Base-by-base conservation (phyloP, 2,329 filamentous ascomycete species). In the Apiospora pterosperma region DNA sequence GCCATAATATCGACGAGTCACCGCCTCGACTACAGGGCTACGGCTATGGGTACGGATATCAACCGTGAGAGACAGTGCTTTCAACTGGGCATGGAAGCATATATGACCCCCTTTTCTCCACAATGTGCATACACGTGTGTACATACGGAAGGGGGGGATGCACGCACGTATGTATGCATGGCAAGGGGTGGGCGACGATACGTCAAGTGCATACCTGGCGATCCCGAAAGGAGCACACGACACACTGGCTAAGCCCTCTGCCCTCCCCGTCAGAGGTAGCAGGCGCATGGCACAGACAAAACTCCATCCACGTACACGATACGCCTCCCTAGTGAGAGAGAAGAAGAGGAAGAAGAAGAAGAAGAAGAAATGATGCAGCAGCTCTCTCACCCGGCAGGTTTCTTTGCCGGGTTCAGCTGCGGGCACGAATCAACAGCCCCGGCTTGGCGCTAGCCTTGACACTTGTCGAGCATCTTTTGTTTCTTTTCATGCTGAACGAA, bases 341-440 rank as follows among this genome's bases (percentile, higher is more conserved):
- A n/a, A n/a, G n/a, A n/a, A n/a, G n/a, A n/a, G n/a, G n/a, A n/a
- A n/a, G n/a, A n/a, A n/a, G n/a, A n/a, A n/a, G n/a, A n/a, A n/a
- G n/a, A n/a, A n/a, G n/a, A n/a, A n/a, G n/a, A n/a, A n/a, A n/a
- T n/a, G n/a, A n/a, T n/a, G n/a, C n/a, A n/a, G n/a, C n/a, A n/a
- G n/a, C 44, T 31, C 41, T 19, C 19, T 31, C 44, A 52, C 44
- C n/a, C 44, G 44, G 48, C 48, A 34, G 48, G 12, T 34, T n/a
- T 16, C 25, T 55, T 55, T 55, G 16, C 48, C 48, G 48, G 28
- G 28, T 34, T 55, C 48, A 55, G 48, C 48, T 55, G 48, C 48
- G 48, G 48, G 48, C 48, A 55, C 48, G 48, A 55, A 55, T 55
- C 48, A 55, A 55, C 48, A 55, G 48, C 48, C 48, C 28, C 48